Evolutionary conservation across 208 protist genomes (phyloP), one percentile per base, ranked within the genome.

Genomic region (Sergeia podlipaevii): DNA sequence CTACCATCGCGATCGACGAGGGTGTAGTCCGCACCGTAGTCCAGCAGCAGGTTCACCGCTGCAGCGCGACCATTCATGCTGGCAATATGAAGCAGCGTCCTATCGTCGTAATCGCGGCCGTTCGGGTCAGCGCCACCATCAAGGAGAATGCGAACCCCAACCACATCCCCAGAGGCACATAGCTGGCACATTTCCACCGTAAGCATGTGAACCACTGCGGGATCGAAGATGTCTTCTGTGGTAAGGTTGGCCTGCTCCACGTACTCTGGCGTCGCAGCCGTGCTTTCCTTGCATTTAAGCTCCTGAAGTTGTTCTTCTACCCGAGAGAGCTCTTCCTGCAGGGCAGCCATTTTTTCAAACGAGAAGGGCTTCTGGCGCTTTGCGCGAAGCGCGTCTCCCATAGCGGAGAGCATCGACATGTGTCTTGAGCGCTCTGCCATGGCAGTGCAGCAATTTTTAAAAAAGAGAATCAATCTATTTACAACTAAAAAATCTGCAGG

Each of bases 41-140:
- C 78, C 15, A 92, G 67, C 3, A 95, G 70, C 2, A 85, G 21
- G 27, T 73, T 61, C 7, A 85, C 81, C 0, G 91, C 77, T 1
- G 70, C 53, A 0, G 68, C 49, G 36, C 72, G 78, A 0, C 82
- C 81, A 44, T 79, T 75, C 55, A 70, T 63, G 51, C 63, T 68
- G 32, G 88, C 88, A 30, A 95, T 84, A 60, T 95, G 88, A 20
- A 95, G 74, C 18, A 88, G 71, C 2, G 88, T 88, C 23, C 77
- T 70, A 26, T 68, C 74, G 52, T 95, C 70, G 65, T 95, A 95
- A 52, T 95, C 88, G 28, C 69, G 60, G 33, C 66, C 80, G 63
- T 95, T 89, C 13, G 80, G 74, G 45, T 95, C 76, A 1, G 72
- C 80, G 10, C 88, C 88, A 29, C 79, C 65, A 41, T 76, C 67